Evolutionary conservation across 2,329 filamentous ascomycete genomes (phyloP).

Genomic region (Arthrobotrys musiformis): DNA sequence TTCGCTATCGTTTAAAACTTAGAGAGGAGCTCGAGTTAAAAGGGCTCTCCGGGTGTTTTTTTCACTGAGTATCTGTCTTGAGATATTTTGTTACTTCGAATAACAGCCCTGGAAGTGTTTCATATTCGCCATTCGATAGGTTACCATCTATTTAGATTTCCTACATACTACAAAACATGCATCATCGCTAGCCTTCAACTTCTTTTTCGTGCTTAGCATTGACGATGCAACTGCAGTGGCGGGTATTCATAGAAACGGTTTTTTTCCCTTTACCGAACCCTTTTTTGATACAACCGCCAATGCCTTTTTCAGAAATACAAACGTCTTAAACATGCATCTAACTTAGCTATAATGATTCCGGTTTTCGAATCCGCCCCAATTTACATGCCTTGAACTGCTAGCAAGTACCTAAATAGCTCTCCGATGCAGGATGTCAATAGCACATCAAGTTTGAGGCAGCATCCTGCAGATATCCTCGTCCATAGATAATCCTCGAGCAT

Average conservation of each 20-base stretch:
- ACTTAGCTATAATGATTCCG: slow-evolving; percentile 24
- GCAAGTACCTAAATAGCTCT: slow-evolving; percentile 40
- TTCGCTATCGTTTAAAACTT: slow-evolving; percentile 41
- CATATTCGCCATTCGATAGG: slow-evolving; percentile 52
- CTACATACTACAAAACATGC: background rate
- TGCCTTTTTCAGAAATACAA: slow-evolving; percentile 5
- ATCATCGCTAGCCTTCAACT: slow-evolving; percentile 16
- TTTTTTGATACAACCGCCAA: slow-evolving; percentile 8
- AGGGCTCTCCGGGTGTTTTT: slow-evolving; percentile 39
- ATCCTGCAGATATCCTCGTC: slow-evolving; percentile 25
- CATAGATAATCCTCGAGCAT: slow-evolving; percentile 30
- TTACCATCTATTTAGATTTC: slow-evolving; percentile 35
- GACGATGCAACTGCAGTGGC: slow-evolving; percentile 17
- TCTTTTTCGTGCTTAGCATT: slow-evolving; percentile 42
- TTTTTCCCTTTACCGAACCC: slow-evolving; percentile 11
- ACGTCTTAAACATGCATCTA: slow-evolving; percentile 20
- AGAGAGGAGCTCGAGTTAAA: slow-evolving; percentile 52
- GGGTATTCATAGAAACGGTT: slow-evolving; percentile 35
- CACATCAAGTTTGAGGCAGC: slow-evolving; percentile 24
- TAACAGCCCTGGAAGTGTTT: slow-evolving; percentile 53
- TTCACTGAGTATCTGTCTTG: slow-evolving; percentile 47
- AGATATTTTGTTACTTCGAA: slow-evolving; percentile 48
- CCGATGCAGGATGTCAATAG: slow-evolving; percentile 25
- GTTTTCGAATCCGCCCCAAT: slow-evolving; percentile 18
- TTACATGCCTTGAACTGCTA: background rate